phyloP scores from a whole-genome alignment of 1,284 basidiomycete genomes.

The Ganoderma meredithae region DNA sequence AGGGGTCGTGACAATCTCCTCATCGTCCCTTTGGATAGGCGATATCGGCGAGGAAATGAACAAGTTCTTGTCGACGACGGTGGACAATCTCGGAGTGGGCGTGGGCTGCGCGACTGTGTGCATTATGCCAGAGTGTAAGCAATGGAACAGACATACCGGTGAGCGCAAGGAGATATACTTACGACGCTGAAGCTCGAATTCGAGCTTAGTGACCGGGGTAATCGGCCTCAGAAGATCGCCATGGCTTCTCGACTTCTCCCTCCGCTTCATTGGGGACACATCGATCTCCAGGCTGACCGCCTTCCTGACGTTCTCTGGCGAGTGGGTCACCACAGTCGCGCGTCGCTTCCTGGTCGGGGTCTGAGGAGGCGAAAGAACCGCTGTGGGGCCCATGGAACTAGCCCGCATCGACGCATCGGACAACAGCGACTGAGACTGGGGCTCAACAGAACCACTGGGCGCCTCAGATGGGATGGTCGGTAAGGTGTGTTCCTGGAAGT shows the following conservation, averaged over 20 bases:
- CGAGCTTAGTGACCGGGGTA: slow-evolving; percentile 64
- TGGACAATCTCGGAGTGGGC: slow-evolving; percentile 61
- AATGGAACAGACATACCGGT: neutral
- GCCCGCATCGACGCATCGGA: slow-evolving; percentile 6
- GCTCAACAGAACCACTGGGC: slow-evolving; percentile 26
- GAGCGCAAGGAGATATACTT: slow-evolving; percentile 36
- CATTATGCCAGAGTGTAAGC: neutral
- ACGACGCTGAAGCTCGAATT: slow-evolving; percentile 69
- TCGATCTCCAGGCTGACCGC: slow-evolving; percentile 45
- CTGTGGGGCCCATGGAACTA: slow-evolving; percentile 9
- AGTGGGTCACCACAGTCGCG: slow-evolving; percentile 69
- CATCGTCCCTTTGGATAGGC: slow-evolving; percentile 39
- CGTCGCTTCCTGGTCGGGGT: slow-evolving; percentile 55
- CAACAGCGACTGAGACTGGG: slow-evolving; percentile 11
- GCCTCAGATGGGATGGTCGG: slow-evolving; percentile 41
- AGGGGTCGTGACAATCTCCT: slow-evolving; percentile 14
- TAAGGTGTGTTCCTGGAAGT: slow-evolving; percentile 34
- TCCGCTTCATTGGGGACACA: slow-evolving; percentile 64
- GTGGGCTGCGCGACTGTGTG: slow-evolving; percentile 44
- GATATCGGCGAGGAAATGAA: slow-evolving; percentile 56
- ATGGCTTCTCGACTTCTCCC: slow-evolving; percentile 71
- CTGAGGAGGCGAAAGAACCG: slow-evolving; percentile 30
- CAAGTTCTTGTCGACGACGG: slow-evolving; percentile 68
- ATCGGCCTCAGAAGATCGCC: slow-evolving; percentile 72
- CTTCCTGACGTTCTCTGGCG: slow-evolving; percentile 52